A percentile compares a stretch with the other conserved stretches of the same genome.
phyloP scores from a whole-genome alignment of 345 rosid species.

The Adansonia digitata region DNA sequence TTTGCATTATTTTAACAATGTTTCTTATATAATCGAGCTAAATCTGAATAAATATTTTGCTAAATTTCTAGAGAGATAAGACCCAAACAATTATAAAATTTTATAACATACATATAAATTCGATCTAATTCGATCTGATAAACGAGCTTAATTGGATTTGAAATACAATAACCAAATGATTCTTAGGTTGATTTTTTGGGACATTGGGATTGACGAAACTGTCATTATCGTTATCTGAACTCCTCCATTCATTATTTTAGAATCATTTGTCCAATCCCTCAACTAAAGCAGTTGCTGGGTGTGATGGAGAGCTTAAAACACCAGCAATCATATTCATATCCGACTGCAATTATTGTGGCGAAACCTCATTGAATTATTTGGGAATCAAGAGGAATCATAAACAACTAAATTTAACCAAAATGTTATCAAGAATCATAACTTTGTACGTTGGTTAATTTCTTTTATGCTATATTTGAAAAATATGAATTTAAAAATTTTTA shows the following conservation, averaged over 20 bases:
- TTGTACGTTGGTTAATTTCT: background rate
- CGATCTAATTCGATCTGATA: too few species aligned
- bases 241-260: background rate
- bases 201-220: background rate
- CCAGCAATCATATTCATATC: too few species aligned
- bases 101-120: too few species aligned
- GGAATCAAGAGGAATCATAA: background rate
- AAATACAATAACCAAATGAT: background rate
- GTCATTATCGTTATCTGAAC: background rate
- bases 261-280: background rate
- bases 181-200: background rate
- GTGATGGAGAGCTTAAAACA: too few species aligned
- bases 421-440: background rate
- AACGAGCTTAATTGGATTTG: too few species aligned
- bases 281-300: background rate
- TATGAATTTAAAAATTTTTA: too few species aligned
- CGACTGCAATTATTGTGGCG: background rate
- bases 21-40: too few species aligned
- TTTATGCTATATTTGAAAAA: too few species aligned
- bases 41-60: too few species aligned
- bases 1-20: too few species aligned
- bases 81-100: too few species aligned
- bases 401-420: background rate
- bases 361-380: background rate
- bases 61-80: too few species aligned